Conservation (phyloP, 2,329 filamentous ascomycete genomes). For the Aureobasidium sp. region DNA sequence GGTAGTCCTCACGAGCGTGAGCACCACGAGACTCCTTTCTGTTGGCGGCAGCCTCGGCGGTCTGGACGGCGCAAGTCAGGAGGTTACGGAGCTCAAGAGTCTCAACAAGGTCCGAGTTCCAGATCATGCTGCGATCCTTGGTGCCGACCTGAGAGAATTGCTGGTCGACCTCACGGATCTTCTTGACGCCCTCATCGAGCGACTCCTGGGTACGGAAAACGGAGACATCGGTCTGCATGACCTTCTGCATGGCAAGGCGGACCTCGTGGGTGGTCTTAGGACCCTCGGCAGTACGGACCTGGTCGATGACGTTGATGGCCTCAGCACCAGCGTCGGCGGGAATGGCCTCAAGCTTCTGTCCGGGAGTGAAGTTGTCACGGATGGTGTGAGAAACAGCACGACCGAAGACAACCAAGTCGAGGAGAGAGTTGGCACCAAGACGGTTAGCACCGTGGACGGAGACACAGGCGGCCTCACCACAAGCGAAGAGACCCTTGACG, state of each 20-base stretch:
- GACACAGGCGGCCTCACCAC: constrained; percentile 93
- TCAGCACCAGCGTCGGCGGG: constrained; percentile 81
- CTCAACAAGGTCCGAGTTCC: constrained; percentile 96
- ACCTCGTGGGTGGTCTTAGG: constrained; percentile 84
- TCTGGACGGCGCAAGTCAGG: constrained; percentile 93
- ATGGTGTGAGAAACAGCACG: constrained; percentile 96
- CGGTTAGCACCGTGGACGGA: constrained; percentile 98
- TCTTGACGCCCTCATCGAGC: constrained; percentile 80
- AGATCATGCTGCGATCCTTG: constrained; percentile 99
- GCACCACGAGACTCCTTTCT: constrained; percentile 96
- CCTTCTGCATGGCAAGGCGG: constrained; percentile 90
- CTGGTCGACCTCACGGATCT: constrained; percentile 74
- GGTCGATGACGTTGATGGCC: constrained; percentile 78
- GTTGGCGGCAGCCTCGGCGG: constrained; percentile 80
- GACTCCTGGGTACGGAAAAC: constrained; percentile 94
- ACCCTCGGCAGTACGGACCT: constrained; percentile 75
- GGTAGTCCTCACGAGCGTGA: constrained; percentile 93
- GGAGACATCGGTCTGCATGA: constrained; percentile 94
- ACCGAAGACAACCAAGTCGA: constrained; percentile 95
- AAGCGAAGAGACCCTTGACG: constrained; percentile 91
- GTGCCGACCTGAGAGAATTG: constrained; percentile 78
- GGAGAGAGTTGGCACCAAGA: constrained; percentile 93
- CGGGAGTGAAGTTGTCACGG: constrained; percentile 85
- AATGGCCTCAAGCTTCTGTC: constrained; percentile 70
- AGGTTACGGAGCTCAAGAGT: constrained; percentile 92